A percentile compares a stretch with the other conserved stretches of the same genome.
These are phyloP conservation scores for Ocimum tenuiflorum DNA, from an alignment of 257 asterid species.

Conservation along the genomic window DNA sequence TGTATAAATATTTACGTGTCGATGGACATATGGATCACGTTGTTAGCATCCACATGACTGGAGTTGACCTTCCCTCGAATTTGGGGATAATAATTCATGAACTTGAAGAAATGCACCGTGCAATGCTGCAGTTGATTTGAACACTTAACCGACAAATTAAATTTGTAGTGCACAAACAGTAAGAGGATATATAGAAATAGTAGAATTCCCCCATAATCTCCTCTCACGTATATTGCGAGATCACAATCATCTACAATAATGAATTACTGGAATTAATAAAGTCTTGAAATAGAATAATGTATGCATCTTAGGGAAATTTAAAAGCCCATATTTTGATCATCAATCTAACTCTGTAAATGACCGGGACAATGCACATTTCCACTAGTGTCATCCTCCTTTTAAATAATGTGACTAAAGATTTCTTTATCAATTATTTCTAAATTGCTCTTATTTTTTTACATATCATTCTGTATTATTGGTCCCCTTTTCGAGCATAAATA, in stretches of 20 bases:
- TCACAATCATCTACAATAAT: background rate
- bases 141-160: slow-evolving; percentile 37
- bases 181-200: slow-evolving; percentile 27
- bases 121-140: too few relatives aligned
- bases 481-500: background rate
- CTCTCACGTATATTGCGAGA: background rate
- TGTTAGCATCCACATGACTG: too few relatives aligned
- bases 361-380: slow-evolving; percentile 9
- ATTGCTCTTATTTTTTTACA: background rate
- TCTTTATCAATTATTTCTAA: too few relatives aligned
- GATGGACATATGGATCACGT: too few relatives aligned
- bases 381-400: slow-evolving; percentile 10
- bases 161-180: slow-evolving; percentile 25
- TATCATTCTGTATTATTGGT: slow-evolving; percentile 9
- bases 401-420: slow-evolving; percentile 14
- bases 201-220: slow-evolving; percentile 22
- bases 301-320: slow-evolving; percentile 10
- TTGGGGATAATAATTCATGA: too few relatives aligned
- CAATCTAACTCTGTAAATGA: slow-evolving; percentile 14
- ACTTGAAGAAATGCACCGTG: too few relatives aligned
- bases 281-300: background rate
- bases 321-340: slow-evolving; percentile 34
- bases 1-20: too few relatives aligned
- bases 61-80: too few relatives aligned
- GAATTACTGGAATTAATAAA: too few relatives aligned